phyloP scores from a whole-genome alignment of 371 early-diverging fungal genomes.

The Saksenaea vasiformis region DNA sequence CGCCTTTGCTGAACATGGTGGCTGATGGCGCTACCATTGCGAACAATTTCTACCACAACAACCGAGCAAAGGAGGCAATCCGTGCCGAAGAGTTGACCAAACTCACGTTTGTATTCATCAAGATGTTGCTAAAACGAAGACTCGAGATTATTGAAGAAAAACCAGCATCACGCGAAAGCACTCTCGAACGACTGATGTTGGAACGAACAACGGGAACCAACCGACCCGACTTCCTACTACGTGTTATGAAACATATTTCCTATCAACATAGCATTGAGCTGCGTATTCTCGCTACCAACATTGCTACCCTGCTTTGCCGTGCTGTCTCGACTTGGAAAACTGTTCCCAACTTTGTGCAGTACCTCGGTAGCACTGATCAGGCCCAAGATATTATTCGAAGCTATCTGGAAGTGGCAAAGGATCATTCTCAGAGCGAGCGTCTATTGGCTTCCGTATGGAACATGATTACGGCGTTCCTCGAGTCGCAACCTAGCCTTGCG shows the following conservation, averaged over 20 bases:
- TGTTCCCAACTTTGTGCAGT: constrained; percentile 41
- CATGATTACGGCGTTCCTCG: constrained; percentile 36
- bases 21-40: constrained; percentile 37
- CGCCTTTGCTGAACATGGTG: constrained; percentile 37
- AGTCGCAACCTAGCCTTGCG: constrained; percentile 47
- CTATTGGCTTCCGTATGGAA: constrained; percentile 45
- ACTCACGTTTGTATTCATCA: constrained; percentile 36
- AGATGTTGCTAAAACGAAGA: constrained; percentile 32
- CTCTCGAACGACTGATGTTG: constrained; percentile 18
- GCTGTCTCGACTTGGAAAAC: constrained; percentile 31
- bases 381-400: constrained; percentile 36
- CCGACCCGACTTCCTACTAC: constrained; percentile 38
- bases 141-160: constrained; percentile 24
- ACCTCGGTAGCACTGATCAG: constrained; percentile 44
- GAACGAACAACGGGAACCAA: constrained; percentile 22
- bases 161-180: constrained; percentile 8
- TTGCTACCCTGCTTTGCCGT: constrained; percentile 35
- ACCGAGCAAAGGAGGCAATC: constrained; percentile 33
- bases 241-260: constrained; percentile 35
- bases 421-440: constrained; percentile 28
- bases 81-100: constrained; percentile 35
- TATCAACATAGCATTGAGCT: constrained; percentile 34
- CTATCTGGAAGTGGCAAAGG: constrained; percentile 38
- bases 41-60: constrained; percentile 24
- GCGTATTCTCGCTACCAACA: constrained; percentile 35